Base-by-base conservation (phyloP, 2,329 filamentous ascomycete genomes). In the Aspergillus sp. region DNA sequence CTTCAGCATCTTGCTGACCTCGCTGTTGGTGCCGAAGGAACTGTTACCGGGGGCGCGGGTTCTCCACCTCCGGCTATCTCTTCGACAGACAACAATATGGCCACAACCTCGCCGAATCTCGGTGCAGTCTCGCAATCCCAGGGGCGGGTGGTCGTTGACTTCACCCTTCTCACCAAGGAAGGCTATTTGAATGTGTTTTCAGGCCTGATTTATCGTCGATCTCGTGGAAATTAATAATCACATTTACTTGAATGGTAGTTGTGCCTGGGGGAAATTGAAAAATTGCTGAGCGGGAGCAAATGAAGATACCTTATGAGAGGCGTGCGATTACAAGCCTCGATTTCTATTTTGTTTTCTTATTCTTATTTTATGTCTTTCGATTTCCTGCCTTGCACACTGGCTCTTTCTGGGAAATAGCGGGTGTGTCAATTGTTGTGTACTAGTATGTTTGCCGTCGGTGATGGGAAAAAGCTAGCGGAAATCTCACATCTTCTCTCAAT, bases 1-100 rank as follows among this genome's bases (percentile, higher is more conserved):
- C 64, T 75, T 7, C 72, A 75, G 51, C 73, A 75, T 53, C 60
- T 75, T 10, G 73, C 73, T 7, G 73, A 75, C 55, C 61, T 75
- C 20, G 73, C 73, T 20, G 73, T 75, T 22, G 73, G 72, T 2
- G 73, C 71, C 5, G 73, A 74, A 48, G 73, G 70, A 24, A 66
- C 66, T 14, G 67, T 69, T 4, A 61, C 65, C 20, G 62, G 65
- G 19, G 66, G 62, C 26, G 59, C 52, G 4, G 54, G 62, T 8
- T 63, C 67, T 3, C 61, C 69, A 0, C 67, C 67, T 1, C 65
- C 66, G 2, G 58, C 61, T 5, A 51, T 65, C 6, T 55, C 61
- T 8, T 57, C 58, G 8, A 35, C 57, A 8, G 66, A 67, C 1
- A 60, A 65, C 14, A 60, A 63, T 42, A 35, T 59, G 30, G 52